phyloP scores from a whole-genome alignment of 2,329 filamentous ascomycete genomes.

The Alternaria sp. region DNA sequence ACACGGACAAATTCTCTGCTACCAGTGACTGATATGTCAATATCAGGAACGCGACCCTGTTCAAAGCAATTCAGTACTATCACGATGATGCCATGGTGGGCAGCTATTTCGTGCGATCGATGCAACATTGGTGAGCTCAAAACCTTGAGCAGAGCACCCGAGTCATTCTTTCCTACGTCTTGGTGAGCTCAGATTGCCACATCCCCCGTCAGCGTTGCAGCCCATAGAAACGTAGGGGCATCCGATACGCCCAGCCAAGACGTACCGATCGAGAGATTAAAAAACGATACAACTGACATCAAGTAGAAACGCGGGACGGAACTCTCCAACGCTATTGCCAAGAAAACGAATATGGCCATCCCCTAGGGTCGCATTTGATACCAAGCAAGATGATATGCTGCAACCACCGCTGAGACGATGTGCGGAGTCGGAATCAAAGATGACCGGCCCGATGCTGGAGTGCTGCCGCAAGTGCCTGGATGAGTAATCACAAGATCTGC shows the following conservation, averaged over 20 bases:
- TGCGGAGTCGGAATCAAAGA: neutral
- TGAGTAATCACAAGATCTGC: neutral
- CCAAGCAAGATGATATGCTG: neutral
- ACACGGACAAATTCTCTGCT: no score
- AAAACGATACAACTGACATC: neutral
- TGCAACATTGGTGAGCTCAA: no score
- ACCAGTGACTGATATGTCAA: no score
- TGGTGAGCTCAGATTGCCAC: no score
- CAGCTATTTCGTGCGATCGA: rapidly evolving
- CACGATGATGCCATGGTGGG: no score
- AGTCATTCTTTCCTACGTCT: no score
- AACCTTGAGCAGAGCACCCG: no score
- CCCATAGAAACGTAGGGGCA: neutral
- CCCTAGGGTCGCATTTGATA: neutral
- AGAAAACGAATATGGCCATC: neutral
- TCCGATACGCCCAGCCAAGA: neutral
- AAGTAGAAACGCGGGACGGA: neutral
- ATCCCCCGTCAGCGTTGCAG: neutral
- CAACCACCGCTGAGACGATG: neutral
- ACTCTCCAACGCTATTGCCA: neutral
- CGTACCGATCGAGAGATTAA: neutral
- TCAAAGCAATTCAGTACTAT: no score
- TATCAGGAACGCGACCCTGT: no score
- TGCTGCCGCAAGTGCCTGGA: neutral
- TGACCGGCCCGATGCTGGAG: no score